A percentile compares a stretch with the other conserved stretches of the same genome.
These are phyloP conservation scores for Chaetomiaceae sp. DNA, from an alignment of 2,329 filamentous ascomycete species.

Conservation along the genomic window DNA sequence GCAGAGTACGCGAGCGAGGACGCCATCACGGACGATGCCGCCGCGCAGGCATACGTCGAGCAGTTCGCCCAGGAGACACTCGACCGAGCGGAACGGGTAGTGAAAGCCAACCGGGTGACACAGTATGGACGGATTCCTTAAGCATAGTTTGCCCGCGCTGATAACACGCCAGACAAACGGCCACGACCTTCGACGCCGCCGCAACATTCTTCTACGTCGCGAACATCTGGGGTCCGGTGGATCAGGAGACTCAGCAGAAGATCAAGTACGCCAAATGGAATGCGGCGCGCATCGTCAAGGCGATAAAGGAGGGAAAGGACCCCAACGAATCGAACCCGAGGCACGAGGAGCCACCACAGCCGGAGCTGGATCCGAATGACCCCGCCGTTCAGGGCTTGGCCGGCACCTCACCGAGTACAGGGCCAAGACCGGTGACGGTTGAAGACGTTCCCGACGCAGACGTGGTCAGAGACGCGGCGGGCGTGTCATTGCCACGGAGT, in stretches of 20 bases:
- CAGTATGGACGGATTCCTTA: constrained; percentile 45
- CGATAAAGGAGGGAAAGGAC: constrained; percentile 84
- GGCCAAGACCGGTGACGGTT: constrained; percentile 41
- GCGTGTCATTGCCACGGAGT: constrained; percentile 35
- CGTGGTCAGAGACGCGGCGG: constrained; percentile 31
- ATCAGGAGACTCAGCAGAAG: constrained; percentile 74
- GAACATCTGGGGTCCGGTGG: constrained; percentile 74
- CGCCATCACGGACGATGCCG: constrained; percentile 77
- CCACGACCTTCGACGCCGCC: constrained; percentile 88
- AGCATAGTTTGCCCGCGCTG: constrained; percentile 4
- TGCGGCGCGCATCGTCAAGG: constrained; percentile 82
- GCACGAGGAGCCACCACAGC: constrained; percentile 46
- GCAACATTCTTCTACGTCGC: constrained; percentile 87
- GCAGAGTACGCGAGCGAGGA: constrained; percentile 70
- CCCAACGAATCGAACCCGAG: constrained; percentile 88
- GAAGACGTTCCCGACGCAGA: constrained; percentile 52
- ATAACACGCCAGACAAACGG: constrained; percentile 65
- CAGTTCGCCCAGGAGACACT: constrained; percentile 91
- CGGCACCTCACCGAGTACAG: constrained; percentile 21
- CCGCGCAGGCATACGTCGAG: constrained; percentile 87
- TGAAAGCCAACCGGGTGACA: constrained; percentile 78
- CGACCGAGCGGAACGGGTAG: constrained; percentile 73
- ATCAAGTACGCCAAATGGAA: constrained; percentile 98
- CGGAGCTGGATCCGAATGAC: constrained; percentile 58
- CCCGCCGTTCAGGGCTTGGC: constrained; percentile 57